Base-by-base conservation (phyloP, 129 eudicot species). In the Logfia minima region DNA sequence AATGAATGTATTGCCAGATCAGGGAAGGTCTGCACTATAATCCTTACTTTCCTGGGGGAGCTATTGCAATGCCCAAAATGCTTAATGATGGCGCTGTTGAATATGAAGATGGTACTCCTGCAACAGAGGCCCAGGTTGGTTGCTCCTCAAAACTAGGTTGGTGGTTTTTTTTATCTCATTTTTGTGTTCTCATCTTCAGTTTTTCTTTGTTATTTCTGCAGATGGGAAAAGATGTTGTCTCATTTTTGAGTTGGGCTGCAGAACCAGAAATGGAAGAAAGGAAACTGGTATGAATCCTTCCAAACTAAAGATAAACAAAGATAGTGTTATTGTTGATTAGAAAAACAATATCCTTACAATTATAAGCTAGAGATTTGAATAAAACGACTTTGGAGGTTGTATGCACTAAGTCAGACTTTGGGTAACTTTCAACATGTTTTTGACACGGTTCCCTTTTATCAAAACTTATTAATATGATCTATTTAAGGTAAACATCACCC, bases 211-310 rank as follows among this genome's bases (percentile, higher is more conserved):
- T 72, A 32, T 48, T 58, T 76, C 56, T 68, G 76, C 81, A 94
- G 98, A 94, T 94, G 98, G 98, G 96, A 43, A 94, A 94, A 86
- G 98, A 94, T 82, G 82, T 94, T 0, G 92, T 86, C 35, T 70
- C 92, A 23, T 94, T 94, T 82, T 87, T 94, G 82, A 66, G 93
- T 59, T 94, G 98, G 98, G 98, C 98, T 43, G 98, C 98, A 18
- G 97, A 94, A 77, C 98, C 98, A 35, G 98, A 94, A 82, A 91
- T 94, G 98, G 98, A 94, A 86, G 98, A 94, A 83, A 81, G 98
- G 68, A 94, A 94, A 83, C 89, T 94, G 89, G 98, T 91, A 87
- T 3, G 34, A 28, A 68, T 55, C 18, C 61, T 56, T 70, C 18
- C 43, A 75, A 78, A 53, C 68, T 70, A 39, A 48, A 68, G 45